Evolutionary conservation across 164 flowering plant species (phyloP).

Genomic region (Pachysandra terminalis): DNA sequence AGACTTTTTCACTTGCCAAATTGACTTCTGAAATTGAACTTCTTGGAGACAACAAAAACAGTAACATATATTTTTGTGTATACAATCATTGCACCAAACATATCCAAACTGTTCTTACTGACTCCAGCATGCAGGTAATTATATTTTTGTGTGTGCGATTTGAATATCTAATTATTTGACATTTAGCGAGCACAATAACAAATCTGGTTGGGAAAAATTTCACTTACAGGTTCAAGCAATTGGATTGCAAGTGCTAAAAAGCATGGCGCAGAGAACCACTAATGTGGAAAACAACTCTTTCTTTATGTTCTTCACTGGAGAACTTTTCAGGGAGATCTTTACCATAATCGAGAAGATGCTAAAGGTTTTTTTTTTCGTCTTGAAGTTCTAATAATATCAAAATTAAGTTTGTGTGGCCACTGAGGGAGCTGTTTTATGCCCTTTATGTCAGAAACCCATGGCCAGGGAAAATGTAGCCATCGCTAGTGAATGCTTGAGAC

Average conservation of each 20-base stretch:
- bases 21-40: constrained; percentile 36
- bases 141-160: neutral
- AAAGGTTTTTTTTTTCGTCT: constrained; percentile 48
- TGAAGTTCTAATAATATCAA: neutral
- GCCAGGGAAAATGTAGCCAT: constrained; percentile 51
- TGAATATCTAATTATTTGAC: neutral
- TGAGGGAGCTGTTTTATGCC: constrained; percentile 7
- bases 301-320: constrained; percentile 55
- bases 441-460: constrained; percentile 55
- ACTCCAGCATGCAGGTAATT: constrained; percentile 58
- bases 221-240: constrained; percentile 63
- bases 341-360: constrained; percentile 35
- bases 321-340: constrained; percentile 51
- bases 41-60: constrained; percentile 22
- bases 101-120: constrained; percentile 38
- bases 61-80: constrained; percentile 20
- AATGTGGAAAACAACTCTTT: constrained; percentile 38
- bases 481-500: constrained; percentile 66
- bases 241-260: constrained; percentile 70
- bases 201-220: neutral
- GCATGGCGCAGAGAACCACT: constrained; percentile 44
- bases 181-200: neutral
- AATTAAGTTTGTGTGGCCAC: neutral
- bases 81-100: constrained; percentile 37
- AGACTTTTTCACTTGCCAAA: constrained; percentile 47